Conservation (phyloP, 1,139 yeast genomes). For the Yamadazyma spencermartinsiae region DNA sequence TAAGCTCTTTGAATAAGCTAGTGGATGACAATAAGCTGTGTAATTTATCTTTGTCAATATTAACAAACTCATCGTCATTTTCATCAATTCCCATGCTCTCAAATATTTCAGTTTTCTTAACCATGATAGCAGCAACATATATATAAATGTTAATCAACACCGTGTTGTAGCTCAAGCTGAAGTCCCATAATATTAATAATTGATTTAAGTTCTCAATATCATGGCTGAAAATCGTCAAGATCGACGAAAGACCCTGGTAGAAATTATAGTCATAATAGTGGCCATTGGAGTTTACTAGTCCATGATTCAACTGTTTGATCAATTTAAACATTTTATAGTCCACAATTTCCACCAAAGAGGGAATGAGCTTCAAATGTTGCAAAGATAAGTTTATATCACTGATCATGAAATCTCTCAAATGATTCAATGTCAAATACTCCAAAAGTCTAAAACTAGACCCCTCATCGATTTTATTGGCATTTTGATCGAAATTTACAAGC, state of each 20-base stretch:
- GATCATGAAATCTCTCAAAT: slow-evolving; percentile 84
- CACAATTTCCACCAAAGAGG: slow-evolving; percentile 51
- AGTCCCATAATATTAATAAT: slow-evolving; percentile 63
- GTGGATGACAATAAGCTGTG: slow-evolving; percentile 43
- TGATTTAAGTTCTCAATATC: slow-evolving; percentile 56
- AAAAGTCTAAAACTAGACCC: slow-evolving; percentile 48
- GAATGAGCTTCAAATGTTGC: slow-evolving; percentile 64
- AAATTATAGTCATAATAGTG: slow-evolving; percentile 43
- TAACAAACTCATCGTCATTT: slow-evolving; percentile 9
- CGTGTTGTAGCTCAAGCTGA: slow-evolving; percentile 50
- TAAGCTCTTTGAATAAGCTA: slow-evolving; percentile 27
- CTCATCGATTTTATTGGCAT: slow-evolving; percentile 26
- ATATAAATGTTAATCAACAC: slow-evolving; percentile 50
- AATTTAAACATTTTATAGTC: slow-evolving; percentile 55
- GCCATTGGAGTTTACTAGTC: slow-evolving; percentile 28
- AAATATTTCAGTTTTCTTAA: slow-evolving; percentile 42
- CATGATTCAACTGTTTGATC: slow-evolving; percentile 39
- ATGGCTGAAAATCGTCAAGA: slow-evolving; percentile 79
- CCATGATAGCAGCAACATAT: slow-evolving; percentile 53
- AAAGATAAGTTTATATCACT: slow-evolving; percentile 65
- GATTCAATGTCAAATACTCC: slow-evolving; percentile 58
- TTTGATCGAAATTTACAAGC: slow-evolving; percentile 43
- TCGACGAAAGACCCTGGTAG: slow-evolving; percentile 67
- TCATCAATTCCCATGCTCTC: slow-evolving; percentile 21
- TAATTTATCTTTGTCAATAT: slow-evolving; percentile 42